phyloP scores from a whole-genome alignment of 164 flowering plant genomes.

The Saururus chinensis region DNA sequence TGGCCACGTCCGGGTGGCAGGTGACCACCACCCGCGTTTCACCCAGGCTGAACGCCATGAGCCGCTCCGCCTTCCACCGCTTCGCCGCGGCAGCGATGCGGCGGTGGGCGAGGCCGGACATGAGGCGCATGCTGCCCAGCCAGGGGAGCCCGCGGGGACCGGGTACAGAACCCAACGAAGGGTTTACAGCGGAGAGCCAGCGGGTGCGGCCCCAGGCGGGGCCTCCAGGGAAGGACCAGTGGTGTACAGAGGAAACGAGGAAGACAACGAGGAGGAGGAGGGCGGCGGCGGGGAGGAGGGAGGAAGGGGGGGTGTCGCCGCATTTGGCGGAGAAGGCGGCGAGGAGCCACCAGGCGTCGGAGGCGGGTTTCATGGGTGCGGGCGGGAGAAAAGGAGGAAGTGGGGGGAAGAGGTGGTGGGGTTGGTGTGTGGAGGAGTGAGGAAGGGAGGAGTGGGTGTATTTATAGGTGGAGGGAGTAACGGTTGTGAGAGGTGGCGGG shows the following conservation, averaged over 20 bases:
- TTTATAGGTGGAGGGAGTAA: neutral
- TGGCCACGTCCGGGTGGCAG: constrained; percentile 29
- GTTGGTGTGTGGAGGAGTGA: neutral
- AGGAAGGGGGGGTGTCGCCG: neutral
- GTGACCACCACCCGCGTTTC: constrained; percentile 29
- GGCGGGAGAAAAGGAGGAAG: neutral
- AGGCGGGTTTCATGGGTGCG: neutral
- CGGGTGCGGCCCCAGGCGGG: neutral
- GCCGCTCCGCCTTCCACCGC: constrained; percentile 13
- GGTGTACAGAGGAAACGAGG: neutral
- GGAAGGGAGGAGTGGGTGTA: neutral
- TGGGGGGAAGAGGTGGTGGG: neutral
- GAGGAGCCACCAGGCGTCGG: neutral
- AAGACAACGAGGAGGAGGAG: neutral
- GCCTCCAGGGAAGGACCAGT: neutral
- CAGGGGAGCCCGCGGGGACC: constrained; percentile 36
- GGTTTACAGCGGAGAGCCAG: neutral
- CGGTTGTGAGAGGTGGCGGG: neutral
- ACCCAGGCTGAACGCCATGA: constrained; percentile 43
- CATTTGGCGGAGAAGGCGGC: neutral
- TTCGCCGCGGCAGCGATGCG: constrained; percentile 21
- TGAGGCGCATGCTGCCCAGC: constrained; percentile 29
- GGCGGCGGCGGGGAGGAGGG: neutral
- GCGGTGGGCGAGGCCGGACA: constrained; percentile 29
- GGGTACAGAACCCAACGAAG: constrained; percentile 13